Conservation (phyloP, 192 early-diverging fungal species). For the Globomyces pollinis-pini region DNA sequence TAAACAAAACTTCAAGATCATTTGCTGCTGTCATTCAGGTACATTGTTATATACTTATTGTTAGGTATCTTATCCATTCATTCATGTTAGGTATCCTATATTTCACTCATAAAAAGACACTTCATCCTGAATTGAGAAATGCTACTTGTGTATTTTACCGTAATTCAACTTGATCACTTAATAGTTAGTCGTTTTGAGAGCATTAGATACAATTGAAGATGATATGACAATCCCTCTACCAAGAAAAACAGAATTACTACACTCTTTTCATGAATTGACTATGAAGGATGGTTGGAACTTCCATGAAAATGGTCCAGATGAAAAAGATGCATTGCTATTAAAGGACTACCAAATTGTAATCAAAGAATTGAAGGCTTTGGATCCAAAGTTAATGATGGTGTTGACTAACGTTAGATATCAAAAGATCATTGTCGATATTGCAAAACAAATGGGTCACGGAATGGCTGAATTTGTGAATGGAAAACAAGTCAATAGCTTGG, state of each 20-base stretch:
- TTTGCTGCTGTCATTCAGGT: constrained; percentile 94
- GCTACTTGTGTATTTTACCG: constrained; percentile 91
- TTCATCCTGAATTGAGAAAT: constrained; percentile 36
- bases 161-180: not conserved
- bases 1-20: constrained; percentile 90
- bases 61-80: too few species aligned
- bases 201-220: constrained; percentile 97
- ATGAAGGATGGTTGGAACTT: constrained; percentile 58
- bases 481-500: constrained; percentile 54
- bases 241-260: constrained; percentile 68
- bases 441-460: constrained; percentile 85
- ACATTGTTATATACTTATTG: too few species aligned
- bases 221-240: constrained; percentile 85
- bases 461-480: constrained; percentile 71
- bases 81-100: too few species aligned
- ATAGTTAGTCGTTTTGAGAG: constrained; percentile 80
- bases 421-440: constrained; percentile 82
- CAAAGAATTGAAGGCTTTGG: constrained; percentile 74
- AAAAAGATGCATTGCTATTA: constrained; percentile 89
- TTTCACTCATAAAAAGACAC: too few species aligned
- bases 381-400: constrained; percentile 35
- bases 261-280: constrained; percentile 73
- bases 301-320: constrained; percentile 69
- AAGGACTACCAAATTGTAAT: constrained; percentile 87
- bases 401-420: constrained; percentile 47